phyloP scores from a whole-genome alignment of 805 yeast genomes.

The Wickerhamomyces kurtzmanii region DNA sequence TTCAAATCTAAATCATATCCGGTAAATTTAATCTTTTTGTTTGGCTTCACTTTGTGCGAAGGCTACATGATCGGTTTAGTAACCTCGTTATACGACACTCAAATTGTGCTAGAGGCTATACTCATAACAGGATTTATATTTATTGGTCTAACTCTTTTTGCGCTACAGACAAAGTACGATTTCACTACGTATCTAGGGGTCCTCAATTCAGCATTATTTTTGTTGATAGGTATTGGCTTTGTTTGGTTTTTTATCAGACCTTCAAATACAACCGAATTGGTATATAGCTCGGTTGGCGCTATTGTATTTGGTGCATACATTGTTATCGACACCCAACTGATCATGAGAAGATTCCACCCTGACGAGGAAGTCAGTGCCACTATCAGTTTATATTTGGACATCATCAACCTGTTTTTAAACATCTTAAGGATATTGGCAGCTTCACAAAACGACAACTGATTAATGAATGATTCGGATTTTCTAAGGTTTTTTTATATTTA shows the following conservation, averaged over 20 bases:
- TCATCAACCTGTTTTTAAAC: constrained; percentile 70
- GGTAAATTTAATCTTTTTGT: constrained; percentile 46
- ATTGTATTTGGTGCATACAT: constrained; percentile 62
- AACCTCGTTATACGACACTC: constrained; percentile 52
- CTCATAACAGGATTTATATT: constrained; percentile 61
- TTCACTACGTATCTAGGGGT: constrained; percentile 59
- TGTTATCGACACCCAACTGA: constrained; percentile 71
- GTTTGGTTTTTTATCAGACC: constrained; percentile 56
- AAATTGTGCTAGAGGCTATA: constrained; percentile 61
- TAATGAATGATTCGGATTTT: too few relatives aligned
- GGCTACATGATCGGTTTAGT: constrained; percentile 63
- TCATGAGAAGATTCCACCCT: constrained; percentile 64
- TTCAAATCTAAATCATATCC: constrained; percentile 63
- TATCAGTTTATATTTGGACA: constrained; percentile 69
- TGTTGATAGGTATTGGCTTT: constrained; percentile 62
- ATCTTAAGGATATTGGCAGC: constrained; percentile 54
- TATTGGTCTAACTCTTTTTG: constrained; percentile 67
- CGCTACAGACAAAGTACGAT: constrained; percentile 71
- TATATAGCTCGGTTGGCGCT: constrained; percentile 70
- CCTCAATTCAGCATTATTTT: constrained; percentile 48
- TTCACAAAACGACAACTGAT: constrained; percentile 15
- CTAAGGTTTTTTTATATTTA: too few relatives aligned
- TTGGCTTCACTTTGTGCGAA: constrained; percentile 66
- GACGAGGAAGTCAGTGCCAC: constrained; percentile 85
- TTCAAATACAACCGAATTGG: constrained; percentile 45